Evolutionary conservation across 192 early-diverging fungal species (phyloP), one percentile per base, ranked within the genome.

Genomic region (Backusella morwellensis): DNA sequence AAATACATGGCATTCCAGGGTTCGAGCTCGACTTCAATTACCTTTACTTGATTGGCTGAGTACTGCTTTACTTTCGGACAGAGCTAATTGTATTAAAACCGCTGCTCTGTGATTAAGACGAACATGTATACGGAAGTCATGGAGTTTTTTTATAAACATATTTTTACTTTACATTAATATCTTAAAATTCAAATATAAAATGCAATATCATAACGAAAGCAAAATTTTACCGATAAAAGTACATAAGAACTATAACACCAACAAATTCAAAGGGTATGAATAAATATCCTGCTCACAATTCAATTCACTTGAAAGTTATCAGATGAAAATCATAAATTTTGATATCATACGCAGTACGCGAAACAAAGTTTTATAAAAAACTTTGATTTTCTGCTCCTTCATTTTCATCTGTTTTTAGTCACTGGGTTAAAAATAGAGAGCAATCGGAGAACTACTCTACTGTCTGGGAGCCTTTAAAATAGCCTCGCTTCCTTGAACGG

Each of bases 321-420:
- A 50, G 1, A n/a, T 50, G 19, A 17, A n/a, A 50, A 50, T 6
- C 19, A n/a, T 50, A 50, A 1, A n/a, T 50, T 50, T 50, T n/a
- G 47, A 50, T 17, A 50, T 0, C n/a, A 19, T 23, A 26, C 15
- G 23, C 17, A 5, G n/a, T 6, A 59, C 23, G 54, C 54, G 54
- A 59, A 59, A 59, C 54, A 59, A 59, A 21, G 54, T 26, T 59
- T 26, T 59, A 59, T 59, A 59, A 59, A 59, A 59, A 32, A 59
- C 23, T 59, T 59, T 59, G 21, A n/a, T 50, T 8, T 26, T 26
- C 54, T 23, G n/a, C 21, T 26, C 26, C 54, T 59, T 59, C 23
- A 23, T 59, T 50, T 50, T n/a, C 3, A 50, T n/a, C 47, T 59
- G 54, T 11, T 23, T 54, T 59, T 59, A 26, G 54, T 11, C 11